These are phyloP conservation scores for Suillus weaverae DNA, from an alignment of 768 basidiomycete species.

Conservation along the genomic window DNA sequence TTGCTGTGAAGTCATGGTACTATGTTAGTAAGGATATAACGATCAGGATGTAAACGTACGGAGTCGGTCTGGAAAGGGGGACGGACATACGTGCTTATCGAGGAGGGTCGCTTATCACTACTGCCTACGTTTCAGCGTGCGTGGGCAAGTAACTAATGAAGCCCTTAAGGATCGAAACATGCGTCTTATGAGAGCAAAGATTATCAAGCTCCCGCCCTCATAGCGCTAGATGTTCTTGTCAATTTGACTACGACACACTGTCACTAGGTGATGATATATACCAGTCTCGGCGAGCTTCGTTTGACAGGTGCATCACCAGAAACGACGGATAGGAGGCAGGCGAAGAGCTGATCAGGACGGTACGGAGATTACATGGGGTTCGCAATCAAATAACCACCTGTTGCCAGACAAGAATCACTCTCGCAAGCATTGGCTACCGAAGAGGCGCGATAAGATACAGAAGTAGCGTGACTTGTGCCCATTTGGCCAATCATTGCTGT, in stretches of 20 bases:
- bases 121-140: neutral
- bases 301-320: neutral
- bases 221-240: neutral
- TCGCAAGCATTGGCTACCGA: neutral
- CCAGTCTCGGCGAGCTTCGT: conserved; percentile 5
- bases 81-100: neutral
- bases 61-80: neutral
- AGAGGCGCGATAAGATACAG: neutral
- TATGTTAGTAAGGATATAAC: neutral
- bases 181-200: neutral
- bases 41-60: neutral
- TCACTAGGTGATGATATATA: neutral
- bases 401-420: conserved; percentile 1
- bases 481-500: neutral
- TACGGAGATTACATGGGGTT: neutral
- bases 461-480: neutral
- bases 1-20: neutral
- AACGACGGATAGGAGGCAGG: neutral
- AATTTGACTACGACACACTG: neutral
- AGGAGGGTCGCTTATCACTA: neutral
- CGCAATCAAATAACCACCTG: neutral
- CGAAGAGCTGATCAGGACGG: neutral
- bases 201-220: conserved; percentile 3
- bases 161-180: neutral
- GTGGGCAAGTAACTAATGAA: neutral